Evolutionary conservation across 1,284 basidiomycete species (phyloP), one percentile per base, ranked within the genome.

Genomic region (Trichosporon asahii): DNA sequence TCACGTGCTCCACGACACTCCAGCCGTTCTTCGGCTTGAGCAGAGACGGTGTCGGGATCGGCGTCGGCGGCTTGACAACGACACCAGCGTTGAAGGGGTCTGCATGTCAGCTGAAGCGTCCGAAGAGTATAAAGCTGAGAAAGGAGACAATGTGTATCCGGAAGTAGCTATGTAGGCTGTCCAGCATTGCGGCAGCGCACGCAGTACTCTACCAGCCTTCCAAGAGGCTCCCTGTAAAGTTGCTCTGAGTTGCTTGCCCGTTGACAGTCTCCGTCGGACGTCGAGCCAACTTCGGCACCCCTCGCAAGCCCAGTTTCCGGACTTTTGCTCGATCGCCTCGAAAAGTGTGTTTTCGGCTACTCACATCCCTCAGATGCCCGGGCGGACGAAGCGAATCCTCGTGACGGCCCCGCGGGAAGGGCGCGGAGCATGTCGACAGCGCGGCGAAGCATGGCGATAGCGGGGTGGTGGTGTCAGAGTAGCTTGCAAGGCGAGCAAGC

Each of bases 61-160:
- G 76, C 46, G 84, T 78, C 12, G 86, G 80, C 0, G 87, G 81
- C 11, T 87, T 87, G 61, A 89, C 84, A 63, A 89, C 85, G 49
- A 88, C 91, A 11, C 85, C 85, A 75, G 87, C 89, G 37, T 92
- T 92, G 84, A 91, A 95, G 21, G 91, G 89, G 79, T 94, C 94
- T 12, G 86, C 49, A 61, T 18, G 27, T 61, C 18, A 61, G 57
- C 57, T n/a, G 76, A 33, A 6, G 35, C 63, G 15, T 18, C 23
- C 53, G 3, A 15, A 3, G n/a, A n/a, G 21, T 4, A 18, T n/a
- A 46, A 3, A n/a, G 44, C 15, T n/a, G 44, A 40, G 44, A n/a
- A n/a, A 15, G 12, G n/a, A n/a, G n/a, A n/a, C 15, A 15, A 3
- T 7, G n/a, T n/a, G 18, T n/a, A 40, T 40, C 11, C 5, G 37